Percentiles rank a stretch among this genome's conserved stretches.
These are phyloP conservation scores for Goffeauzyma gilvescens DNA, from an alignment of 768 basidiomycete genomes.

Conservation along the genomic window DNA sequence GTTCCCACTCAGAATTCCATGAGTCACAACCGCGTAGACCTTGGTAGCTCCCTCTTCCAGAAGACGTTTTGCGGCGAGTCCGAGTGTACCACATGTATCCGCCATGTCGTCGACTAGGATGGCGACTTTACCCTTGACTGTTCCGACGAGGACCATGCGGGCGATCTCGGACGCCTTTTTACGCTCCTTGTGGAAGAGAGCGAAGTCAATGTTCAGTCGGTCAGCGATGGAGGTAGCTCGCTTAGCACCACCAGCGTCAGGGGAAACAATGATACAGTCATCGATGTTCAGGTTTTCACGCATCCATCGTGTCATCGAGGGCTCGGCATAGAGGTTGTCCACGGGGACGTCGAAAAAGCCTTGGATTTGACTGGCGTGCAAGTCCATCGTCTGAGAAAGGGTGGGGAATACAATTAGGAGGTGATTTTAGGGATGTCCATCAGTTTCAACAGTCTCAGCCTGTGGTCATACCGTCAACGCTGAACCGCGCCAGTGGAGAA, in stretches of 20 bases:
- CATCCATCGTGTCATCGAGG: constrained; percentile 84
- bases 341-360: constrained; percentile 99
- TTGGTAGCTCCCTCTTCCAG: constrained; percentile 72
- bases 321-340: constrained; percentile 96
- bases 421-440: too few species aligned
- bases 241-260: constrained; percentile 28
- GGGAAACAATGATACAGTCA: constrained; percentile 84
- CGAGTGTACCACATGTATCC: constrained; percentile 78
- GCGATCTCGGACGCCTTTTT: constrained; percentile 44
- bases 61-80: constrained; percentile 65
- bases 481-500: too few species aligned
- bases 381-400: constrained; percentile 94
- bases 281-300: constrained; percentile 69
- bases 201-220: constrained; percentile 87
- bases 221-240: constrained; percentile 97
- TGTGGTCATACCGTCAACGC: too few species aligned
- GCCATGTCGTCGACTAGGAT: constrained; percentile 98
- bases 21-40: constrained; percentile 74
- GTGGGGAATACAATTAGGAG: too few species aligned
- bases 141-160: constrained; percentile 67
- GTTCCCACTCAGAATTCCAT: constrained; percentile 40
- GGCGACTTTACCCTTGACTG: constrained; percentile 81
- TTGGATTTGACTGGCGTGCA: constrained; percentile 97
- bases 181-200: constrained; percentile 96
- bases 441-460: too few species aligned